phyloP scores from a whole-genome alignment of 495 filamentous ascomycete species.

The Halenospora varia region DNA sequence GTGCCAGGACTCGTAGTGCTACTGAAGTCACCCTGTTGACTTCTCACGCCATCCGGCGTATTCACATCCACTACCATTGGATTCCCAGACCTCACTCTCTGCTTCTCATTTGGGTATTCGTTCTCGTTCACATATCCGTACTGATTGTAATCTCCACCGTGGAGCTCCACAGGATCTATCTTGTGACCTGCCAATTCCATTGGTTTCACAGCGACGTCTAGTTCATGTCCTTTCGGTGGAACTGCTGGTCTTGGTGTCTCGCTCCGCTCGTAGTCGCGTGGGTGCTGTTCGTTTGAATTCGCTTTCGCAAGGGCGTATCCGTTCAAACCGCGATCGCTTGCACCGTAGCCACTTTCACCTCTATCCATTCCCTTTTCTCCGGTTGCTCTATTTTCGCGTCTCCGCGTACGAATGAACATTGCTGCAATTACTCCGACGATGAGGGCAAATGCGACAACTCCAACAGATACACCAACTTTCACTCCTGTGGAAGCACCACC shows the following conservation, averaged over 20 bases:
- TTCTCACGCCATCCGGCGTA: too few species aligned
- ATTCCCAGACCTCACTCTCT: background rate
- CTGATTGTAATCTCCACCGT: too few species aligned
- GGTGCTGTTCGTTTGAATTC: background rate
- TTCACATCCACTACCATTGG: too few species aligned
- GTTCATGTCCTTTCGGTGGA: background rate
- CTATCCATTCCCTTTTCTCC: too few species aligned
- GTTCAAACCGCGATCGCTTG: background rate
- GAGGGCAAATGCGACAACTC: background rate
- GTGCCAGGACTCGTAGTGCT: too few species aligned
- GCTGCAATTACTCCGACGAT: background rate
- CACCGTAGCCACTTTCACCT: too few species aligned
- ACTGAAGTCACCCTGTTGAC: too few species aligned
- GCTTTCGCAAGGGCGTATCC: slow-evolving; percentile 10
- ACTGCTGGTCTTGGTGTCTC: background rate
- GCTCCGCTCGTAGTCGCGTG: background rate
- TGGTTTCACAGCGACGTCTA: background rate
- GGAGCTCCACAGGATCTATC: background rate
- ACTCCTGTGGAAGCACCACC: slow-evolving; percentile 43
- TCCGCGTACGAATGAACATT: too few species aligned
- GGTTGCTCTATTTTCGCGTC: too few species aligned
- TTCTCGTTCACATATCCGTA: too few species aligned
- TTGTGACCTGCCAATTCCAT: background rate
- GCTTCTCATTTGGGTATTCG: background rate
- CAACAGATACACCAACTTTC: slow-evolving; percentile 27